Evolutionary conservation across 768 basidiomycete genomes (phyloP).

Genomic region (Leccinum boreale): DNA sequence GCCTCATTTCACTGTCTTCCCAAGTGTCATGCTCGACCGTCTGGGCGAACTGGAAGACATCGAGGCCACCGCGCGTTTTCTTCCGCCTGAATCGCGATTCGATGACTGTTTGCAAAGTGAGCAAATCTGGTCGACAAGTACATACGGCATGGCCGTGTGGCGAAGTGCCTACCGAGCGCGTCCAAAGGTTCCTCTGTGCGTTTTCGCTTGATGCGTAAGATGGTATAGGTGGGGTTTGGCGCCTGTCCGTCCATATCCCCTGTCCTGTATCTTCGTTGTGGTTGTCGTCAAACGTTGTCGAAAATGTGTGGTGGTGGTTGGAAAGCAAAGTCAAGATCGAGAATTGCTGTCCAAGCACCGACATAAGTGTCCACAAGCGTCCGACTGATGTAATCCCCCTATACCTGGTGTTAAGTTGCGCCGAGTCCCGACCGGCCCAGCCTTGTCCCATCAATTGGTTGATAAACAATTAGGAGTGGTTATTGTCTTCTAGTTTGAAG

Average conservation of each 20-base stretch:
- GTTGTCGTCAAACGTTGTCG: background rate
- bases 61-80: conserved; percentile 51
- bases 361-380: conserved; percentile 2
- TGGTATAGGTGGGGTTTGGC: conserved; percentile 51
- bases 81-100: conserved; percentile 61
- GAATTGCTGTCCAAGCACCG: background rate
- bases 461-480: background rate
- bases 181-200: conserved; percentile 80
- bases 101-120: conserved; percentile 43
- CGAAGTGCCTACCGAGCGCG: conserved; percentile 57
- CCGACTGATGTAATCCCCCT: background rate
- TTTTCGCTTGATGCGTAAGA: conserved; percentile 80
- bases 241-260: conserved; percentile 21
- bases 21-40: conserved; percentile 71
- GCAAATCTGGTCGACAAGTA: conserved; percentile 13
- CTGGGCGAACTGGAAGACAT: conserved; percentile 78
- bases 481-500: background rate
- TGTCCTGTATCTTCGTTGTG: background rate
- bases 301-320: background rate
- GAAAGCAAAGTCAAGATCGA: background rate
- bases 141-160: conserved; percentile 8
- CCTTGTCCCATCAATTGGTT: background rate
- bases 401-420: background rate
- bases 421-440: too few relatives aligned
- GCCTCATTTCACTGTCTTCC: conserved; percentile 56